These are phyloP conservation scores for Cyberlindnera samutprakarnensis DNA, from an alignment of 805 yeast genomes.

Conservation along the genomic window DNA sequence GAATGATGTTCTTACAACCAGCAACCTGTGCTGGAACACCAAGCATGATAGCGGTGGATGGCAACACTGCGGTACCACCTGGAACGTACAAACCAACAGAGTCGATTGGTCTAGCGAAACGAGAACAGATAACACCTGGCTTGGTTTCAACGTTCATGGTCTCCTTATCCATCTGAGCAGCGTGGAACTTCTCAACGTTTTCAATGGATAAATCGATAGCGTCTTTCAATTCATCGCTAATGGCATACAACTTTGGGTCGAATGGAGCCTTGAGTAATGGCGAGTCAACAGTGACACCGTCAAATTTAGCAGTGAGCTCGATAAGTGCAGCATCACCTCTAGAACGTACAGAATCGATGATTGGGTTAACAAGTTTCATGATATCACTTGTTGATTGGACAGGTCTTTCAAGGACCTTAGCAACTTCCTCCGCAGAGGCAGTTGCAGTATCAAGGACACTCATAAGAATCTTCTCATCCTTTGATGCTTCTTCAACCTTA, in stretches of 20 bases:
- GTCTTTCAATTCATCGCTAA: slow-evolving; percentile 63
- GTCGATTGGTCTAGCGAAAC: slow-evolving; percentile 93
- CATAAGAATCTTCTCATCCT: slow-evolving; percentile 17
- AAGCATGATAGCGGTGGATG: slow-evolving; percentile 95
- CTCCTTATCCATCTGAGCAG: slow-evolving; percentile 77
- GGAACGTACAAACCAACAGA: slow-evolving; percentile 95
- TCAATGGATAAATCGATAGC: slow-evolving; percentile 87
- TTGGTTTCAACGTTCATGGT: slow-evolving; percentile 81
- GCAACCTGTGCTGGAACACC: slow-evolving; percentile 99
- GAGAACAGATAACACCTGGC: slow-evolving; percentile 89
- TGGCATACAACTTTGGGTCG: slow-evolving; percentile 65
- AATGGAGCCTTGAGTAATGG: slow-evolving; percentile 88
- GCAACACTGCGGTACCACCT: slow-evolving; percentile 97
- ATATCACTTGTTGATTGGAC: slow-evolving; percentile 90
- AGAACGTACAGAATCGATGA: slow-evolving; percentile 65
- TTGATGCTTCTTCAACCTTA: slow-evolving; percentile 19
- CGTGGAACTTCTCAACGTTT: slow-evolving; percentile 87
- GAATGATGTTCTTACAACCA: slow-evolving; percentile 83
- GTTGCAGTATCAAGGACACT: slow-evolving; percentile 42
- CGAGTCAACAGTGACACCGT: slow-evolving; percentile 61
- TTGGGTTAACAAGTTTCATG: slow-evolving; percentile 88
- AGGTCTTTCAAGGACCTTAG: slow-evolving; percentile 77
- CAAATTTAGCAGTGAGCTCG: slow-evolving; percentile 89
- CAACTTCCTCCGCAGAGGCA: slow-evolving; percentile 39
- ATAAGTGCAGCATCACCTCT: slow-evolving; percentile 83